Conservation (phyloP, 2,329 filamentous ascomycete species). For the Fusarium buxicola region DNA sequence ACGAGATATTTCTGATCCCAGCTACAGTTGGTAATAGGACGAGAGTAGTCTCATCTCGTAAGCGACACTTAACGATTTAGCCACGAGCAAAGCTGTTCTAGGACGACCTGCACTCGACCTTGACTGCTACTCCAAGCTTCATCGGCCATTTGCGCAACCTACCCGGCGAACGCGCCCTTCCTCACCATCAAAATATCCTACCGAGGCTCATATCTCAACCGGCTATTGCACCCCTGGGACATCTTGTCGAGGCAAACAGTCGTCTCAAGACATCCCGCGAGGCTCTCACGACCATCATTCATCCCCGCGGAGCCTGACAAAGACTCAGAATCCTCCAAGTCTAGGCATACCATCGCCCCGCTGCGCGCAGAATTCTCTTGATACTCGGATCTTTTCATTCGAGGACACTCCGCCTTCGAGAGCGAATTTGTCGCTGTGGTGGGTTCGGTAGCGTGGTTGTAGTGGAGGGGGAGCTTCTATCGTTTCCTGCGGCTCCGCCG, state of each 20-base stretch:
- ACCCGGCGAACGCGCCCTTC: constrained; percentile 24
- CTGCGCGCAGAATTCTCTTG: constrained; percentile 16
- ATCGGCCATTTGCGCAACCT: constrained; percentile 32
- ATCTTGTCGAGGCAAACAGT: constrained; percentile 4
- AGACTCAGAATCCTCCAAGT: constrained; percentile 15
- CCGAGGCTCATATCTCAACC: constrained; percentile 1
- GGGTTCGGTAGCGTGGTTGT: constrained; percentile 53
- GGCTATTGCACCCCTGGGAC: neutral
- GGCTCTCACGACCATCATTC: constrained; percentile 7
- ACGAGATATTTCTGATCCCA: constrained; percentile 30
- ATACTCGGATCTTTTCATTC: constrained; percentile 47
- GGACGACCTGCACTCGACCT: constrained; percentile 58
- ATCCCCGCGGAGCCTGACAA: constrained; percentile 16
- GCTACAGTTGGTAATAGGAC: constrained; percentile 19
- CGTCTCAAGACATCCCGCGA: constrained; percentile 2
- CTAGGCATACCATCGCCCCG: constrained; percentile 19
- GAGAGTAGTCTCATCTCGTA: constrained; percentile 8
- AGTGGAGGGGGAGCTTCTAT: constrained; percentile 69
- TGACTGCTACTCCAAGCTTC: constrained; percentile 45
- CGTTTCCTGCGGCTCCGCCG: constrained; percentile 68
- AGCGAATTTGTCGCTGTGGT: constrained; percentile 56
- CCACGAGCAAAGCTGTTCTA: constrained; percentile 50
- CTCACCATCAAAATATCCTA: constrained; percentile 10
- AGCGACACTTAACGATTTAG: constrained; percentile 31
- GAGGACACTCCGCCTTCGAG: constrained; percentile 49